Base-by-base conservation (phyloP, 257 asterid species). In the Oldenlandia corymbosa region DNA sequence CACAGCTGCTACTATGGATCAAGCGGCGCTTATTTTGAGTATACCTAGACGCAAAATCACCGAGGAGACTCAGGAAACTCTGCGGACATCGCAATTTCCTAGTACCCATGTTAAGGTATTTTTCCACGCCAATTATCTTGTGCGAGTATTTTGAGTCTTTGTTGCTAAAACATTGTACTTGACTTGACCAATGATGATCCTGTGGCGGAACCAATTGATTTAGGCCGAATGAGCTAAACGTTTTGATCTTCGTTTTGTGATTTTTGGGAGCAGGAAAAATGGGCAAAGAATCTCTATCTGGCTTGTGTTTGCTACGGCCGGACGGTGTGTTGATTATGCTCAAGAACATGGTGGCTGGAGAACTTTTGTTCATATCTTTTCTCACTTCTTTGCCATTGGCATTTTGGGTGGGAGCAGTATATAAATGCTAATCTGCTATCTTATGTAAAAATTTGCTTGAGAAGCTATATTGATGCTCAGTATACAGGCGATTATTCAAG, bases 1-100 rank as follows among this genome's bases (percentile, higher is more conserved):
- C 13, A 73, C 81, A 7, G 84, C 84, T 54, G 81, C 81, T 34
- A 79, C 84, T 4, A 10, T 58, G 49, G 84, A 79, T 69, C 84
- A 79, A 64, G 79, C 79, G 63, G 84, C 84, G 56, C 77, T 73
- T 64, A 73, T 76, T 60, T 72, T 79, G 73, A 79, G 84, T 71
- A 61, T 79, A 20, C 81, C 84, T n/a, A 74, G 76, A 48, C 67
- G 71, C 64, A 79, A 69, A 57, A 68, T 73, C 45, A 50, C 58
- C 13, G 79, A 76, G 57, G 84, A 79, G 64, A 76, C 81, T 36
- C 84, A 79, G 51, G 81, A 79, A 70, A 76, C 84, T 31, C 62
- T 79, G 42, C 75, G 84, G 2, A 79, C 84, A 46, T 70, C 81
- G 60, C 79, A 70, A 76, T 79, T 79, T 64, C 81, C 81, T 24